Base-by-base conservation (phyloP, 1,284 basidiomycete genomes). In the Vanrija humicola region DNA sequence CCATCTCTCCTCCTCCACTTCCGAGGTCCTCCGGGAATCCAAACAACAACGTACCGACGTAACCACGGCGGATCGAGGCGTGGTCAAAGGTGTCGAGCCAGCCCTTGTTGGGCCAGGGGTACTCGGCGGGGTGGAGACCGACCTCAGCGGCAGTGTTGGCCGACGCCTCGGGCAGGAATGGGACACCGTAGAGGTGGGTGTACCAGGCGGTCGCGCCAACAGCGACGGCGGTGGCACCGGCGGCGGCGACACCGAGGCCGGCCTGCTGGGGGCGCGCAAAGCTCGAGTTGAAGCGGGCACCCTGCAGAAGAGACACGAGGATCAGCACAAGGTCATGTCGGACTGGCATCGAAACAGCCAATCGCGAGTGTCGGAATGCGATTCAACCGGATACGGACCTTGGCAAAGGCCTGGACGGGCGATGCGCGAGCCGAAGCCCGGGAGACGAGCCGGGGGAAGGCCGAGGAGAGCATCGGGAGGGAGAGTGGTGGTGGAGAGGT, bases 141-240 rank as follows among this genome's bases (percentile, higher is more conserved):
- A 94, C 90, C 68, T 99, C 96, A 49, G 87, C 89, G 52, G 87
- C 86, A 60, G 88, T 87, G 78, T 88, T 91, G 56, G 93, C 93
- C 73, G 90, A 88, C 14, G 88, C 91, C 78, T 93, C 85, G 62
- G 87, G 85, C 65, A 94, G 71, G 79, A 94, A 89, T 48, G 90
- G 90, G 57, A 92, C 80, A 64, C 94, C 96, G 77, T 92, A 98
- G 55, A 95, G 83, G 77, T 95, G 88, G 68, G 89, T 87, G 82
- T 98, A 98, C 91, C 90, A 95, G 55, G 90, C 91, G 75, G 95
- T 83, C 43, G 93, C 88, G 59, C 95, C 93, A 63, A 82, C 88
- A 48, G 93, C 85, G 72, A 89, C 79, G 61, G 87, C 81, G 46
- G 91, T 86, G 61, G 87, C 85, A 56, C 88, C 86, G 58, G 84